Percentiles rank a stretch among this genome's conserved stretches.
Conservation (phyloP, 1,139 yeast genomes). For the Geotrichum histeridarum region DNA sequence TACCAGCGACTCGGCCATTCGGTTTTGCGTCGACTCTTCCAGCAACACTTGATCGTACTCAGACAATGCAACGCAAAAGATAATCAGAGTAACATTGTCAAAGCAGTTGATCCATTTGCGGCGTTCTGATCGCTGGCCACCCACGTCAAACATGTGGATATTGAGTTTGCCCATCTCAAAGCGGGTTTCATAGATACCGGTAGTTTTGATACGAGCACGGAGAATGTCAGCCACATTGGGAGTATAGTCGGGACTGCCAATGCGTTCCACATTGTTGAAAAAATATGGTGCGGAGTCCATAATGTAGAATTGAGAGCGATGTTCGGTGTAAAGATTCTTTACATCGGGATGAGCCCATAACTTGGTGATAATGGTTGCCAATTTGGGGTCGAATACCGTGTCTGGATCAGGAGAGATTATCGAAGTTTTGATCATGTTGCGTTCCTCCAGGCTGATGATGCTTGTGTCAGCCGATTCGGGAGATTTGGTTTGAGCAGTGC, state of each 20-base stretch:
- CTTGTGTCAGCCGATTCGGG: not conserved
- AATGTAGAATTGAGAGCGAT: conserved; percentile 71
- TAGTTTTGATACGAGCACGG: conserved; percentile 85
- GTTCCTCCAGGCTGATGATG: conserved; percentile 19
- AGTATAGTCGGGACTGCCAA: conserved; percentile 54
- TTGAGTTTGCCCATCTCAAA: conserved; percentile 72
- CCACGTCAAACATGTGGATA: conserved; percentile 85
- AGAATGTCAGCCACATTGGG: conserved; percentile 76
- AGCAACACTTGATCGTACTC: conserved; percentile 84
- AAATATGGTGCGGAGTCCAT: conserved; percentile 86
- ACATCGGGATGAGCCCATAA: conserved; percentile 62
- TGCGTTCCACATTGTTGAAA: conserved; percentile 61
- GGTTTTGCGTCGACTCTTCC: conserved; percentile 67
- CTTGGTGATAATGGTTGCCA: conserved; percentile 27
- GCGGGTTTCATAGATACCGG: conserved; percentile 81
- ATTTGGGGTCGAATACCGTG: conserved; percentile 29
- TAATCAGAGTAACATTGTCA: conserved; percentile 82
- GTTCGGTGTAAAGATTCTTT: conserved; percentile 49
- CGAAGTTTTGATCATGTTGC: conserved; percentile 25
- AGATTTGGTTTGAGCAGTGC: conserved; percentile 9
- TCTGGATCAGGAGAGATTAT: conserved; percentile 35
- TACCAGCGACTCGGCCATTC: conserved; percentile 79
- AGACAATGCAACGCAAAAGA: conserved; percentile 83
- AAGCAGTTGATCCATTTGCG: conserved; percentile 95
- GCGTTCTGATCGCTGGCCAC: conserved; percentile 90